These are phyloP conservation scores for Athelia sp. DNA, from an alignment of 1,284 basidiomycete genomes.

Conservation along the genomic window DNA sequence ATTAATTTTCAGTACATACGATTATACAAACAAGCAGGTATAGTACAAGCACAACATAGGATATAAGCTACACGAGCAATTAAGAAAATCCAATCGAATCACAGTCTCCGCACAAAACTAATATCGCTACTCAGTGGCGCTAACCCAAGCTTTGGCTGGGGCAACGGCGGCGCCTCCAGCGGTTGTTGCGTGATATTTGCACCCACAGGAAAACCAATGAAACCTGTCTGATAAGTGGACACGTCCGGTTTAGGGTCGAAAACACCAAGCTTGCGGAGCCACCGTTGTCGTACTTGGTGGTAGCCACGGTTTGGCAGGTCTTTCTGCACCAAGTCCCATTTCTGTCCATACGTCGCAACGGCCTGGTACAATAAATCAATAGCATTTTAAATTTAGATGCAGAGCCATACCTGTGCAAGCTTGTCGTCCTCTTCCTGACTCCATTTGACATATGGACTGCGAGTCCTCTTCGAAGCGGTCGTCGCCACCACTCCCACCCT, in stretches of 20 bases:
- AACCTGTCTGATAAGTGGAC: constrained; percentile 24
- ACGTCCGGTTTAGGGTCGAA: constrained; percentile 33
- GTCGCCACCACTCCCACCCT: background rate
- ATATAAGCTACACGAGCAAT: too few relatives aligned
- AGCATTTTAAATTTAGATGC: background rate
- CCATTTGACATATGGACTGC: constrained; percentile 35
- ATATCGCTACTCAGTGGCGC: constrained; percentile 29
- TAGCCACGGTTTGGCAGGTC: constrained; percentile 31
- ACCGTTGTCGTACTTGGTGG: constrained; percentile 34
- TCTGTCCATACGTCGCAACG: constrained; percentile 34
- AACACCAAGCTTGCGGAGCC: constrained; percentile 33
- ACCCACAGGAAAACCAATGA: constrained; percentile 13
- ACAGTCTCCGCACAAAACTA: constrained; percentile 9
- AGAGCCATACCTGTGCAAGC: constrained; percentile 26
- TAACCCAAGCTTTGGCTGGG: constrained; percentile 28
- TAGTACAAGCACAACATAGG: too few relatives aligned
- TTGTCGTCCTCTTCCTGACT: constrained; percentile 34
- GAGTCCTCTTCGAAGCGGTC: constrained; percentile 19
- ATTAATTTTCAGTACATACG: too few relatives aligned
- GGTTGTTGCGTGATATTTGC: constrained; percentile 5
- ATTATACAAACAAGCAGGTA: too few relatives aligned
- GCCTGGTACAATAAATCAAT: constrained; percentile 17
- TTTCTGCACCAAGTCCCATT: constrained; percentile 35
- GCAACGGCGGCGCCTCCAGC: constrained; percentile 7
- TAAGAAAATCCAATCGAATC: background rate